Base-by-base conservation (phyloP, 1,139 yeast species). In the Saccharomyces pastorianus region DNA sequence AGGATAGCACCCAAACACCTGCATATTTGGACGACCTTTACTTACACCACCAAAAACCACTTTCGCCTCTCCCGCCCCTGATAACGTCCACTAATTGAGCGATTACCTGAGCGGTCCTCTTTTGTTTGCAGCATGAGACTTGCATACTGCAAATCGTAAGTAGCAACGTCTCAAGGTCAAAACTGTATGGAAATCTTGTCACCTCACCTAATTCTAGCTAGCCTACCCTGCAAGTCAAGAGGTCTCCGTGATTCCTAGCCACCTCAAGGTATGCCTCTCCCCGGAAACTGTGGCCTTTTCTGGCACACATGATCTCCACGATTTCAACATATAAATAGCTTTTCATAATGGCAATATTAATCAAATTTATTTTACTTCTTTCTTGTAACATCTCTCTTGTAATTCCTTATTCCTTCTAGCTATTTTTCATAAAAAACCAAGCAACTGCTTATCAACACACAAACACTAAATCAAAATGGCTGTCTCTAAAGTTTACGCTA, bases 401-500 rank as follows among this genome's bases (percentile, higher is more conserved):
- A 28, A 50, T 14, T 32, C 48, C 31, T 23, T 23, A 23, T 23
- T 23, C 54, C 32, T 11, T 49, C 34, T 20, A 46, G 31, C 7
- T 9, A 23, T 50, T 34, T 34, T 46, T 14, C 23, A 48, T 20
- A 20, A 56, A 46, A 53, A 17, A 58, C 60, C 64, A 63, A 61
- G 61, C 60, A 38, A 38, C 44, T 56, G 55, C 53, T 51, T 48
- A 53, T 56, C 42, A 54, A 38, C 44, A 38, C 32, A 50, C 49
- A 56, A 48, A 38, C 44, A 38, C 44, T 20, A 17, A 17, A 38
- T 38, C 55, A 59, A 49, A 68, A 79, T 79, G 82, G 77, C 83
- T 64, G 75, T 80, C 65, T 66, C 80, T 60, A 88, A 89, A 78
- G 78, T 88, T 67, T 83, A 79, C 76, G 88, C 96, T 68, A 88